phyloP scores from a whole-genome alignment of 1,284 basidiomycete species.

The Chondrostereum purpureum region DNA sequence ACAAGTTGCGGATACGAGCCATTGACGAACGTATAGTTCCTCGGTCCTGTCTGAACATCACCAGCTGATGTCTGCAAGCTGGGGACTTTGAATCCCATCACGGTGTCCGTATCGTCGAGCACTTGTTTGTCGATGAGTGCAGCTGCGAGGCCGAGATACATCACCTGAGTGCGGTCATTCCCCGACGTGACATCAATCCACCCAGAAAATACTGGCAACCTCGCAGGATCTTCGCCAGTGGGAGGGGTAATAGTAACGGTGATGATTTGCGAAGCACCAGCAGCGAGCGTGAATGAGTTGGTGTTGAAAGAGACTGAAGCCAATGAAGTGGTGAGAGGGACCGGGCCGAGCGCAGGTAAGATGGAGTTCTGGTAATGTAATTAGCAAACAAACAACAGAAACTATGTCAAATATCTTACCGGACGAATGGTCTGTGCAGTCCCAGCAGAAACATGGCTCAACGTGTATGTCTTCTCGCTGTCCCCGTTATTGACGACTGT shows the following conservation, averaged over 20 bases:
- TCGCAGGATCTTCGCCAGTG: conserved; percentile 32
- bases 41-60: conserved; percentile 28
- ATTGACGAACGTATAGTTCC: conserved; percentile 47
- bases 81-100: conserved; percentile 39
- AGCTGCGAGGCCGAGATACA: conserved; percentile 44
- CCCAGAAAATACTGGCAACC: conserved; percentile 55
- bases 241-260: conserved; percentile 35
- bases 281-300: conserved; percentile 26
- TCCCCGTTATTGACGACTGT: conserved; percentile 27
- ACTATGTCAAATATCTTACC: conserved; percentile 2
- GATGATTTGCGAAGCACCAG: conserved; percentile 26
- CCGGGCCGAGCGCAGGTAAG: conserved; percentile 39
- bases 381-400: conserved; percentile 7
- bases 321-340: conserved; percentile 37
- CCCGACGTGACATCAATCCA: conserved; percentile 43
- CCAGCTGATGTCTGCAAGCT: conserved; percentile 34
- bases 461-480: conserved; percentile 20
- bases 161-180: conserved; percentile 37
- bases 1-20: conserved; percentile 38
- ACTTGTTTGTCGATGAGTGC: conserved; percentile 35
- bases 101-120: conserved; percentile 40
- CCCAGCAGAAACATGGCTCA: conserved; percentile 29
- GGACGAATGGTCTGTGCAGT: conserved; percentile 20
- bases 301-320: conserved; percentile 34
- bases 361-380: conserved; percentile 25